Conservation (phyloP, 108 stramenopile species). For the Seminavis robusta region DNA sequence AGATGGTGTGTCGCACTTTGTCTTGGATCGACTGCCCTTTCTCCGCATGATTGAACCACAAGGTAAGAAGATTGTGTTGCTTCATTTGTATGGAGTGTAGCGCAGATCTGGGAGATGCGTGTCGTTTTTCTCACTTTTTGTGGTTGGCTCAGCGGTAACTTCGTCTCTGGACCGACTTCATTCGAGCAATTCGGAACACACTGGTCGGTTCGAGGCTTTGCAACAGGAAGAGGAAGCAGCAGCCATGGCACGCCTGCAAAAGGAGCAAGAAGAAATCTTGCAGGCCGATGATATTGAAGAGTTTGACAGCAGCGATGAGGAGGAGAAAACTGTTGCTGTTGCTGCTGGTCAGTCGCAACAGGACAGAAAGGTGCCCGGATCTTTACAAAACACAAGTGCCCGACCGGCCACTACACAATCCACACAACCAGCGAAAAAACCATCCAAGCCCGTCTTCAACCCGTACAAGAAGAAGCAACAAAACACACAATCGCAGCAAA, state of each 20-base stretch:
- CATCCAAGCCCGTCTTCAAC: no score
- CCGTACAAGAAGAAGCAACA: no score
- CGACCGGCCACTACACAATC: no score
- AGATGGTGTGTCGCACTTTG: conserved; percentile 40
- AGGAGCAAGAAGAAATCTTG: conserved; percentile 37
- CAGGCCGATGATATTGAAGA: conserved; percentile 53
- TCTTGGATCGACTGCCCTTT: conserved; percentile 64
- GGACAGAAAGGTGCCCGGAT: not conserved
- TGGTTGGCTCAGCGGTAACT: conserved; percentile 29
- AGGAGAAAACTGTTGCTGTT: not conserved
- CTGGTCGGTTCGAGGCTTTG: not conserved
- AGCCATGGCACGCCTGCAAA: not conserved
- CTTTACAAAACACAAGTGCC: no score
- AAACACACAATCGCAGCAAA: no score
- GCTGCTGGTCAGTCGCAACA: not conserved
- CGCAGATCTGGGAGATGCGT: not conserved
- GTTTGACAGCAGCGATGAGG: conserved; percentile 37
- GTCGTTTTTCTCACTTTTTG: conserved; percentile 1
- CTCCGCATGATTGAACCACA: conserved; percentile 49
- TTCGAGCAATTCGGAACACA: conserved; percentile 36
- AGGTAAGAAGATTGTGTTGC: conserved; percentile 18
- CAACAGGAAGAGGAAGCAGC: not conserved
- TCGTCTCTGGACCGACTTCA: conserved; percentile 49
- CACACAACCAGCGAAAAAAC: no score
- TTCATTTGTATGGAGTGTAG: not conserved